Percentiles rank a stretch among this genome's conserved stretches.
phyloP scores from a whole-genome alignment of 2,329 filamentous ascomycete species.

The Fusarium decemcellulare region DNA sequence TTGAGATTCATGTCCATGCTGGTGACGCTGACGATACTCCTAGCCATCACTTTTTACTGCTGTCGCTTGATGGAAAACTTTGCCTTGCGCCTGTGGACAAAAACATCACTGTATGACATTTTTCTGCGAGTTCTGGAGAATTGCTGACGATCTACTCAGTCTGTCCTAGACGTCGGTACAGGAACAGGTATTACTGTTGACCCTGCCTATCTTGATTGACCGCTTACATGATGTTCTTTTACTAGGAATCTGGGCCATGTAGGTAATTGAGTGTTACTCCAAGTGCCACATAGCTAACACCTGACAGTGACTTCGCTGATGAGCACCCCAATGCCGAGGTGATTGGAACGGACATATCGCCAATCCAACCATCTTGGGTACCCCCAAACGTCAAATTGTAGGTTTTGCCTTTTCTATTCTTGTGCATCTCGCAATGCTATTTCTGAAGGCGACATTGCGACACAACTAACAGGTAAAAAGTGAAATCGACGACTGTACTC shows the following conservation, averaged over 20 bases:
- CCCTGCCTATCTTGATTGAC: background rate
- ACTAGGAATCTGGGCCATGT: constrained; percentile 12
- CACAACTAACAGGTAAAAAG: too few species aligned
- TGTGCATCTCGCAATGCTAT: too few species aligned
- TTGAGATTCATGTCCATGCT: background rate
- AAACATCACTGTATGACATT: background rate
- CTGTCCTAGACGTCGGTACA: constrained; percentile 6
- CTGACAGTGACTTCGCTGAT: constrained; percentile 5
- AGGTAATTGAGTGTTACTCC: background rate
- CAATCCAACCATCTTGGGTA: constrained; percentile 2
- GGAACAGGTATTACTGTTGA: constrained; percentile 1
- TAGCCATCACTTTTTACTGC: constrained; percentile 1
- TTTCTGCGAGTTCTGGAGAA: too few species aligned
- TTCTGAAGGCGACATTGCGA: too few species aligned
- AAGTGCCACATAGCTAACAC: background rate
- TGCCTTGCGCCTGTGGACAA: background rate
- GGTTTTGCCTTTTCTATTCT: too few species aligned
- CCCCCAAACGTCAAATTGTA: constrained; percentile 9
- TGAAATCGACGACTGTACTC: background rate
- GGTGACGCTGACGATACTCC: background rate
- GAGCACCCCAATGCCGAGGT: constrained; percentile 3
- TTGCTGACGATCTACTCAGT: background rate
- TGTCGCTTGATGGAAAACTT: background rate
- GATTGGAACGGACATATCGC: constrained; percentile 2
- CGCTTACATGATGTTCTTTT: background rate